Evolutionary conservation across 2,329 filamentous ascomycete species (phyloP).

Genomic region (Zymoseptoria ardabiliae): DNA sequence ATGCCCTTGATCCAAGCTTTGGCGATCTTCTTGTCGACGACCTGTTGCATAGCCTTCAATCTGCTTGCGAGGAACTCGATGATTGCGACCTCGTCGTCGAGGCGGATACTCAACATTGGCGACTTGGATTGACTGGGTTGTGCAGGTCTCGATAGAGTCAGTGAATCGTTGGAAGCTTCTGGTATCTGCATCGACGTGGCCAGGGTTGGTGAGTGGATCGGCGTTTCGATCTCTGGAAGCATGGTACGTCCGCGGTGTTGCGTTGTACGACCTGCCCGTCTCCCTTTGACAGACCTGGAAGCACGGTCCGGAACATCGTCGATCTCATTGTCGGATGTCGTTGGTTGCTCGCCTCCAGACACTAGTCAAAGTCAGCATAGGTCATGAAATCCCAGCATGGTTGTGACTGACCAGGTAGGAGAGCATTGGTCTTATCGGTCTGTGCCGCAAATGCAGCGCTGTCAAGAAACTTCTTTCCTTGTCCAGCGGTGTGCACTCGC

Average conservation of each 20-base stretch:
- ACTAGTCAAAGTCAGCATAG: not conserved
- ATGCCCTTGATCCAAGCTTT: slow-evolving; percentile 71
- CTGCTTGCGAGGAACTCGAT: slow-evolving; percentile 7
- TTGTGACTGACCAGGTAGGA: not conserved
- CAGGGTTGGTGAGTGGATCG: not conserved
- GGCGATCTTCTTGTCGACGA: slow-evolving; percentile 62
- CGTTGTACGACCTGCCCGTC: not conserved
- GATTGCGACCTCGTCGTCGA: slow-evolving; percentile 12
- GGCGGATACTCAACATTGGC: slow-evolving; percentile 7
- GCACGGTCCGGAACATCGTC: slow-evolving; percentile 2
- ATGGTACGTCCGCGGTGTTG: slow-evolving; percentile 9
- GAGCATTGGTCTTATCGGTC: slow-evolving; percentile 2
- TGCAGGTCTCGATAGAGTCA: not conserved
- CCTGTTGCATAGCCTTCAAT: slow-evolving; percentile 53
- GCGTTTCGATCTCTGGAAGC: slow-evolving; percentile 3
- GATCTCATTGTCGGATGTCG: not conserved
- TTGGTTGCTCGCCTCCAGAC: not conserved
- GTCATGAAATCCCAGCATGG: not conserved
- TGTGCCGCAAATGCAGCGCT: slow-evolving; percentile 1
- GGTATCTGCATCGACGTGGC: not conserved
- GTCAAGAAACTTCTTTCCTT: slow-evolving; percentile 8
- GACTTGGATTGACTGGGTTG: not conserved
- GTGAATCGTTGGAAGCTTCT: not conserved
- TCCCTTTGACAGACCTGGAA: not conserved
- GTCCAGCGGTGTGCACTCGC: slow-evolving; percentile 4